Base-by-base conservation (phyloP, 164 flowering plant genomes). In the Magnolia officinalis region DNA sequence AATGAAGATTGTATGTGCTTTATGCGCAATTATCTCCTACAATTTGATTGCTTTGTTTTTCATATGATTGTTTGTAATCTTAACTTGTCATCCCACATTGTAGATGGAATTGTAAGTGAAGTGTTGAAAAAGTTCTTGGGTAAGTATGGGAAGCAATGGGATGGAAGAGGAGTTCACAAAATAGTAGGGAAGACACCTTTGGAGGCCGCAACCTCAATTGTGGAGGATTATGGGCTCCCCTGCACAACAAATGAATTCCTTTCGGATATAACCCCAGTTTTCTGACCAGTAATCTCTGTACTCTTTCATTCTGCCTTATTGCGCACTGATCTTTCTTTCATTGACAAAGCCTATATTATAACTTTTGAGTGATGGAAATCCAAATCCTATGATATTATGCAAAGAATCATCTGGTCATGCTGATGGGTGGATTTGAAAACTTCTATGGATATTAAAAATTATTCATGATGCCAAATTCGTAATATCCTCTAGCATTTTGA, bases 101-200 rank as follows among this genome's bases (percentile, higher is more conserved):
- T 86, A 91, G 98, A 93, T 87, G 97, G 89, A 69, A 72, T 93
- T 70, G 93, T 91, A 8, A 82, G 69, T 78, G 92, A 92, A 10
- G 85, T 94, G 45, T 81, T 94, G 76, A 91, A 78, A 80, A 83
- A 51, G 68, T 82, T 81, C 76, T 81, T 94, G 85, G 87, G 72
- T 6, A 91, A 90, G 86, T 86, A 89, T 85, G 97, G 93, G 21
- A 94, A 90, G 80, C 78, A 88, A 65, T 96, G 98, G 97, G 95
- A 96, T 84, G 91, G 86, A 16, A 92, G 86, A 83, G 86, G 72
- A 83, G 85, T 89, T 76, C 84, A 80, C 11, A 88, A 65, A 59
- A 83, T 88, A 64, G 84, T 87, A 8, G 99, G 99, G 63, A 96
- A 87, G 79, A 87, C 91, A 52, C 93, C 91, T 68, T 55, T 78